Evolutionary conservation across 805 yeast species (phyloP), one percentile per base, ranked within the genome.

Genomic region (Saccharomyces paradoxus): DNA sequence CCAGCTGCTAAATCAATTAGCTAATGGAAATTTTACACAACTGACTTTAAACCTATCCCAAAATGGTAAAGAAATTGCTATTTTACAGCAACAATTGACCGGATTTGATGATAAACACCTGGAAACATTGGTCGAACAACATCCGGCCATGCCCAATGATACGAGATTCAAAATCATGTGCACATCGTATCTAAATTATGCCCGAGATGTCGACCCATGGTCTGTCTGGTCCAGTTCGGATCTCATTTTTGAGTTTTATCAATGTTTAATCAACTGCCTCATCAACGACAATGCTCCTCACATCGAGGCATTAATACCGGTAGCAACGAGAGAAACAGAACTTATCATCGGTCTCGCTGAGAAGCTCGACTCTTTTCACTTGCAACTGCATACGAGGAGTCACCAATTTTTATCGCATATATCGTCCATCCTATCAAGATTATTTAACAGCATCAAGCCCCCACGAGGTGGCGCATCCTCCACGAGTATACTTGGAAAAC

Each of bases 361-460:
- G 14, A 53, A 54, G 41, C 50, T 69, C 27, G 72, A 70, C 53
- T 52, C 50, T 2, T 56, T 63, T 27, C 58, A 56, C 53, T 46
- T 49, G 50, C 49, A 37, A 4, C 28, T 59, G 14, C 63, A 60
- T 12, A 58, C 62, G 2, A 58, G 58, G 61, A 67, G 59, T 73
- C 74, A 29, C 60, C 83, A 54, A 31, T 68, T 68, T 37, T 63
- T 76, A 41, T 71, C 80, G 5, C 78, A 76, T 64, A 62, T 80
- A 26, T 82, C 89, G 0, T 73, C 83, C 3, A 68, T 81, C 2
- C 70, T 84, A 17, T 71, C 86, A 50, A 80, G 78, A 60, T 68
- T 82, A 29, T 84, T 84, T 71, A 84, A 85, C 61, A 76, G 82
- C 51, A 80, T 81, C 41, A 74, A 88, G 44, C 78, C 82, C 6